phyloP scores from a whole-genome alignment of 305 asterid species.

The Coffea humblotiana region DNA sequence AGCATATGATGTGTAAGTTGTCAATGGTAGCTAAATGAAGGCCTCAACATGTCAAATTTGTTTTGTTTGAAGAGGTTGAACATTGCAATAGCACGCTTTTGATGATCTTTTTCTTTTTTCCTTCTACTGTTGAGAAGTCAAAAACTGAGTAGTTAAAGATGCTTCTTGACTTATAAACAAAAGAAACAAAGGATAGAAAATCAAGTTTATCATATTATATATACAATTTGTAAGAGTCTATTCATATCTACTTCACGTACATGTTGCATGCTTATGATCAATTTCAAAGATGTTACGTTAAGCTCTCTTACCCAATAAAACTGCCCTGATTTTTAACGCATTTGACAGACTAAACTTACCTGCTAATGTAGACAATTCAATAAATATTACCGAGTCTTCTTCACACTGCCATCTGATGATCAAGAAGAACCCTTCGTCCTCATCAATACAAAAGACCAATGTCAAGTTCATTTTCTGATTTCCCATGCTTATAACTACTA shows the following conservation, averaged over 20 bases:
- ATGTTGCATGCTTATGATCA: conserved; percentile 7
- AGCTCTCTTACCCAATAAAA: conserved; percentile 11
- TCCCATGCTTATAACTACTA: conserved; percentile 11
- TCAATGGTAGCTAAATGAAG: neutral
- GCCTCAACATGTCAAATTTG: neutral
- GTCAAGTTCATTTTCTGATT: neutral
- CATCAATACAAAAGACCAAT: neutral
- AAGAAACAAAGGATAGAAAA: neutral
- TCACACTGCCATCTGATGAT: neutral
- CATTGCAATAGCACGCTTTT: neutral
- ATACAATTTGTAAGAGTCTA: neutral
- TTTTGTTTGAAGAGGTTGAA: neutral
- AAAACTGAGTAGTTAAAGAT: conserved; percentile 1
- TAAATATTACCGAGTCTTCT: neutral
- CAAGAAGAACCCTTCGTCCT: neutral
- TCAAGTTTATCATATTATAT: neutral
- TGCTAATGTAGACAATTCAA: neutral
- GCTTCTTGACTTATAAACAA: neutral
- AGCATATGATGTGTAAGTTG: neutral
- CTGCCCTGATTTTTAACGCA: neutral
- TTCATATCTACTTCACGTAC: neutral
- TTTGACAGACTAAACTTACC: conserved; percentile 5
- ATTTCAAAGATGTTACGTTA: conserved; percentile 5
- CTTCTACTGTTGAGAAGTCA: neutral
- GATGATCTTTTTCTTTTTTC: neutral